Evolutionary conservation across 2,329 filamentous ascomycete genomes (phyloP), one percentile per base, ranked within the genome.

Genomic region (Spiromastix sp.): DNA sequence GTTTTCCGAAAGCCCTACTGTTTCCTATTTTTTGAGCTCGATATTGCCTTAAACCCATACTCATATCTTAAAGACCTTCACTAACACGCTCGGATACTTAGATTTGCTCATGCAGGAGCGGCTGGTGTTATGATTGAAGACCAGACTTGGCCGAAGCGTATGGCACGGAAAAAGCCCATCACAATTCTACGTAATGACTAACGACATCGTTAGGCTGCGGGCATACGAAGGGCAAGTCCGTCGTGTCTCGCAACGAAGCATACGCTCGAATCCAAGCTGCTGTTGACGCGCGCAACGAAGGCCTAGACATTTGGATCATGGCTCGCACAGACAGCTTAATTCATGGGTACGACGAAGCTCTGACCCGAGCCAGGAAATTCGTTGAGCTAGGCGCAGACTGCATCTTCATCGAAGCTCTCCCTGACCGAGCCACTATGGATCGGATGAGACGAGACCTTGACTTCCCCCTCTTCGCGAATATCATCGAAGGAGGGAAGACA

Each of bases 131-230:
- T 59, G 61, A 64, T 69, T 36, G 65, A 68, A 37, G 64, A 68
- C 36, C 65, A 68, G 41, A 64, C 60, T 1, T 69, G 64, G 64
- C 64, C 66, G 5, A 68, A 69, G 37, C 48, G 65, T 68, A 37
- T n/a, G n/a, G n/a, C n/a, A n/a, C n/a, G n/a, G n/a, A n/a, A n/a
- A n/a, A n/a, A 43, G 56, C 20, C 24, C 15, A 10, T 19, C 19
- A 9, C 13, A 6, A 19, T 15, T 15, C 8, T 17, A 11, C 19
- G 12, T 25, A 35, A 15, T 18, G 2, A 6, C n/a, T 10, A 9
- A 3, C 28, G n/a, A n/a, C n/a, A n/a, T 24, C 26, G 5, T 12
- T 37, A 64, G 59, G 60, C n/a, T 64, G 61, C 25, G 60, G 59
- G 2, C 66, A 69, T 39, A 68, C 63, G 1, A 61, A 62, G 24